A percentile compares a stretch with the other conserved stretches of the same genome.
Conservation (phyloP, 202 grass and related monocot species). For the Setaria viridis region DNA sequence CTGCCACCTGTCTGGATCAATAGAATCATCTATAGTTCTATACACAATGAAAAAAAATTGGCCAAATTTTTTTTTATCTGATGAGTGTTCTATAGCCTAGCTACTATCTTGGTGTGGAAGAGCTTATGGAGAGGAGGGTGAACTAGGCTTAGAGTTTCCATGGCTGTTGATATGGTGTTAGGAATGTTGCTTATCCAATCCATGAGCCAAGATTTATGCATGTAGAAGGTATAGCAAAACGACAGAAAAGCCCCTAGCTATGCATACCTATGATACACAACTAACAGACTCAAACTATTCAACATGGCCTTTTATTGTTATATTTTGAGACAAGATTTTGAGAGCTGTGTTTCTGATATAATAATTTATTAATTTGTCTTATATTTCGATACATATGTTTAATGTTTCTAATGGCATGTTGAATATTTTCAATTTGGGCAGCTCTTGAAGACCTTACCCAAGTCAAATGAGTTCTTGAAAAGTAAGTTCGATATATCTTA, state of each 20-base stretch:
- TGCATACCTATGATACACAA: not conserved
- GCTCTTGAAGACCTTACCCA: conserved; percentile 84
- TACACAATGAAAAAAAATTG: conserved; percentile 6
- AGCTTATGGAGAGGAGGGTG: not conserved
- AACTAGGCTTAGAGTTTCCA: not conserved
- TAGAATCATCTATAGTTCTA: not conserved
- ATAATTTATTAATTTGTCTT: conserved; percentile 31
- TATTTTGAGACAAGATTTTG: conserved; percentile 27
- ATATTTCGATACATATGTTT: conserved; percentile 28
- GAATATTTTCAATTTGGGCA: conserved; percentile 55
- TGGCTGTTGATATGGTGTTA: not conserved
- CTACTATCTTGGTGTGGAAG: conserved; percentile 20
- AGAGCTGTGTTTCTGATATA: not conserved
- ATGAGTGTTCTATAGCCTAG: conserved; percentile 18
- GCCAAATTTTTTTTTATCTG: not conserved
- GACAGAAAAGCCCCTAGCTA: not conserved
- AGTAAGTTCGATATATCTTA: conserved; percentile 62
- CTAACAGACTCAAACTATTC: not conserved
- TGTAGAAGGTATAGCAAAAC: not conserved
- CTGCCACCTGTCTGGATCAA: conserved; percentile 10
- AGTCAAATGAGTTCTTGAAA: conserved; percentile 78
- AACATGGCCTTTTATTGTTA: conserved; percentile 10
- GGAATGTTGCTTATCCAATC: not conserved
- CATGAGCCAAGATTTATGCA: not conserved
- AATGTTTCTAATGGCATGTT: conserved; percentile 23